Evolutionary conservation across 164 flowering plant species (phyloP).

Genomic region (Kalanchoe fedtschenkoi): DNA sequence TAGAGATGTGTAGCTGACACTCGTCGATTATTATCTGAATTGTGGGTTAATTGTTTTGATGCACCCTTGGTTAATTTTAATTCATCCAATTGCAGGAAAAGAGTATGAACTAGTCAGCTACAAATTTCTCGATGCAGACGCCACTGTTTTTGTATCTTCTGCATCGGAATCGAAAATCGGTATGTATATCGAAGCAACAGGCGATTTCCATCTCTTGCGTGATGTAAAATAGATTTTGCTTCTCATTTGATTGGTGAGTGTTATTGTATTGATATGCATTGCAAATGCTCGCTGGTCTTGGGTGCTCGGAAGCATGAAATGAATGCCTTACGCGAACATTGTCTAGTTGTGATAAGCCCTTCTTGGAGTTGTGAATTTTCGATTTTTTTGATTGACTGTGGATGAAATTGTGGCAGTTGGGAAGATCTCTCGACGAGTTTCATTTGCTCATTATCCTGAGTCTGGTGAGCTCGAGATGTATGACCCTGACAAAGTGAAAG

Average conservation of each 20-base stretch:
- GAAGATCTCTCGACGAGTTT: conserved; percentile 64
- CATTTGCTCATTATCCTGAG: conserved; percentile 53
- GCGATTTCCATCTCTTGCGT: background rate
- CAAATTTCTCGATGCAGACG: conserved; percentile 41
- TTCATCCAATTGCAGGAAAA: conserved; percentile 35
- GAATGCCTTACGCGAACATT: too few species aligned
- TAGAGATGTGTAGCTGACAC: background rate
- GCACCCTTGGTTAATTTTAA: background rate
- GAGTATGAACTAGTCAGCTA: conserved; percentile 45
- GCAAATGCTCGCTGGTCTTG: too few species aligned
- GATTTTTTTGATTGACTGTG: background rate
- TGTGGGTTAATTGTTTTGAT: background rate
- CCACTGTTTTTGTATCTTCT: conserved; percentile 47
- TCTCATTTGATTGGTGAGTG: background rate
- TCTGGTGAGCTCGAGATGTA: conserved; percentile 28
- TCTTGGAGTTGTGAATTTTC: too few species aligned
- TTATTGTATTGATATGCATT: too few species aligned
- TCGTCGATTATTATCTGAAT: background rate
- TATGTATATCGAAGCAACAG: conserved; percentile 12
- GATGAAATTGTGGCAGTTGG: conserved; percentile 38
- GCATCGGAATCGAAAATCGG: conserved; percentile 50
- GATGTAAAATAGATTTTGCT: background rate
- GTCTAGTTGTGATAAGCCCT: too few species aligned
- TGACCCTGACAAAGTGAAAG: conserved; percentile 7
- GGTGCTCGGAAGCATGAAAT: too few species aligned